Conservation (phyloP, 2,329 filamentous ascomycete genomes). For the Verticillium zaregamsianum region DNA sequence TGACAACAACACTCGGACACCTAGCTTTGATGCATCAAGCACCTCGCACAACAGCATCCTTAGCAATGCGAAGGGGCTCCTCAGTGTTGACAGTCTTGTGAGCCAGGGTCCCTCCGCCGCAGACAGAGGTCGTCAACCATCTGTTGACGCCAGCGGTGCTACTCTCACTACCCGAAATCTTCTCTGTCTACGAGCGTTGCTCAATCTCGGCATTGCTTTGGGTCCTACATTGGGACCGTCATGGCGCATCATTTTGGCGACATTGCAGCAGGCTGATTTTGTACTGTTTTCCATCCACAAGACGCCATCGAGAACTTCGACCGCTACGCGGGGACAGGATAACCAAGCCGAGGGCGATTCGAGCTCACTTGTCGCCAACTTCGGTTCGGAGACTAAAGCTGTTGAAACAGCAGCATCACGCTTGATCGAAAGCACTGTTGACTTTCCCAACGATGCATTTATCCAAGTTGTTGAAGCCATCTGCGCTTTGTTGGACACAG, state of each 20-base stretch:
- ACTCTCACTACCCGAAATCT: constrained; percentile 84
- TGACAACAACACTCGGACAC: constrained; percentile 39
- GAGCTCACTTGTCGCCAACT: constrained; percentile 54
- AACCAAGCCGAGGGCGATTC: constrained; percentile 47
- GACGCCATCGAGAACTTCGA: constrained; percentile 45
- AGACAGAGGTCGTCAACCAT: constrained; percentile 57
- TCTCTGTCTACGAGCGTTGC: constrained; percentile 79
- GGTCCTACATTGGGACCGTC: constrained; percentile 80
- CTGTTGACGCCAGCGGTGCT: constrained; percentile 47
- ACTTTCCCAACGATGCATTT: constrained; percentile 83
- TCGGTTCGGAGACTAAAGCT: constrained; percentile 77
- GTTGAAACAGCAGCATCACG: constrained; percentile 84
- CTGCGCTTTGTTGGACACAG: constrained; percentile 60
- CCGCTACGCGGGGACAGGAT: constrained; percentile 41
- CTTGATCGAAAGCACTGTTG: constrained; percentile 85
- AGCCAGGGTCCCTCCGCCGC: constrained; percentile 50
- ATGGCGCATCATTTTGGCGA: constrained; percentile 90
- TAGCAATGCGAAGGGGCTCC: constrained; percentile 64
- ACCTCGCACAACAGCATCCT: constrained; percentile 48
- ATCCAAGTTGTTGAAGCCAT: constrained; percentile 71
- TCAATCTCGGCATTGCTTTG: constrained; percentile 94
- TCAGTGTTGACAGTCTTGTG: constrained; percentile 69
- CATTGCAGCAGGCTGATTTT: constrained; percentile 87
- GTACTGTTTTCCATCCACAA: constrained; percentile 67
- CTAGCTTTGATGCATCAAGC: constrained; percentile 39